Evolutionary conservation across 805 yeast genomes (phyloP).

Genomic region (Pichia pseudocactophila): DNA sequence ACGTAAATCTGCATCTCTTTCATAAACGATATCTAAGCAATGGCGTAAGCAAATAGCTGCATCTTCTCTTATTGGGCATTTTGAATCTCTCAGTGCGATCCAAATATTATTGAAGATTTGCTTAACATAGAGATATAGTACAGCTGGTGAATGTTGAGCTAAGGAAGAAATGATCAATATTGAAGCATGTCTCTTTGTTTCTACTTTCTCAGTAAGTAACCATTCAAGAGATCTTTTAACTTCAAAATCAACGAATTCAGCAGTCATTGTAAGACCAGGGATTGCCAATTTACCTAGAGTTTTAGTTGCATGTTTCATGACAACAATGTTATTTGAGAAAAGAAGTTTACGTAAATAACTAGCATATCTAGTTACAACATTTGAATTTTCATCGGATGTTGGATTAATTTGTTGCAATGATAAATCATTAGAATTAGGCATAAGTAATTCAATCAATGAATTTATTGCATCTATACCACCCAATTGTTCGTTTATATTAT

Average conservation of each 20-base stretch:
- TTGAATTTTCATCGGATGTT: conserved; percentile 62
- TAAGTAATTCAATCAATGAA: conserved; percentile 75
- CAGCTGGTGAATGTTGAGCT: conserved; percentile 80
- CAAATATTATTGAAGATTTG: conserved; percentile 77
- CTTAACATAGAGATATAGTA: conserved; percentile 68
- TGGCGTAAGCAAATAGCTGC: conserved; percentile 74
- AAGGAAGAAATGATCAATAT: conserved; percentile 72
- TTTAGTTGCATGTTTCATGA: conserved; percentile 78
- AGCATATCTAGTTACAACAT: conserved; percentile 85
- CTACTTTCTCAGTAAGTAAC: conserved; percentile 82
- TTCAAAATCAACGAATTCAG: conserved; percentile 88
- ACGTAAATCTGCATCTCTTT: conserved; percentile 63
- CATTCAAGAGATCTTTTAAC: conserved; percentile 86
- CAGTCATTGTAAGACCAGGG: conserved; percentile 83
- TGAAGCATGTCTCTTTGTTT: conserved; percentile 84
- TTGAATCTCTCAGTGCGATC: conserved; percentile 78
- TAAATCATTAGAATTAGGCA: conserved; percentile 39
- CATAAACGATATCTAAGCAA: conserved; percentile 70
- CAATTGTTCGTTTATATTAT: conserved; percentile 60
- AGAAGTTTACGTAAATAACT: conserved; percentile 75
- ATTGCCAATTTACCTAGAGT: conserved; percentile 84
- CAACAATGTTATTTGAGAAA: conserved; percentile 73
- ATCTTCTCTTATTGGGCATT: conserved; percentile 65
- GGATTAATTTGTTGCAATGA: conserved; percentile 15
- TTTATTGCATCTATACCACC: conserved; percentile 92